Conservation (phyloP, 164 flowering plant genomes). For the Tetrastigma voinierianum region DNA sequence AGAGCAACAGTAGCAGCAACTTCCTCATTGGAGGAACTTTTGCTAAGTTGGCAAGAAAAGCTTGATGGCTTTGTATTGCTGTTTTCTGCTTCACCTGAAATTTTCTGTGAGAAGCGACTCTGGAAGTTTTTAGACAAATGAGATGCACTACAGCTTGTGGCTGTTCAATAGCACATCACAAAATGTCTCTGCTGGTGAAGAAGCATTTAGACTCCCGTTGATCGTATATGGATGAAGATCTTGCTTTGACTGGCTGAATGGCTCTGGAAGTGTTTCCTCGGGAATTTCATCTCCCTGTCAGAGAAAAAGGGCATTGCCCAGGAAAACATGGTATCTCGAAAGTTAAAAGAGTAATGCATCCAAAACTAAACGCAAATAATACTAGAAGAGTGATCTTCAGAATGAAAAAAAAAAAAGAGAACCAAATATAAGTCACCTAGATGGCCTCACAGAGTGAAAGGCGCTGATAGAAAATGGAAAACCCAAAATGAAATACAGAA, state of each 20-base stretch:
- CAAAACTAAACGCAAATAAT: no score
- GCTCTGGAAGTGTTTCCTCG: slow-evolving; percentile 57
- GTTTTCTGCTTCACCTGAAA: slow-evolving; percentile 18
- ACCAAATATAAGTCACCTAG: no score
- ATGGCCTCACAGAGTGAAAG: no score
- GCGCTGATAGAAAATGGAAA: no score
- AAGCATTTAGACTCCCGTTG: not conserved
- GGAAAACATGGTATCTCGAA: no score
- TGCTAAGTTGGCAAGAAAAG: not conserved
- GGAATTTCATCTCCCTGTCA: slow-evolving; percentile 79
- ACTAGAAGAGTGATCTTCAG: no score
- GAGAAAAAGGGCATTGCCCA: slow-evolving; percentile 1
- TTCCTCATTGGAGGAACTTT: slow-evolving; percentile 15
- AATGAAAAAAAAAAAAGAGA: no score
- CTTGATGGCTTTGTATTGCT: slow-evolving; percentile 3
- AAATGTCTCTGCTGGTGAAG: slow-evolving; percentile 14
- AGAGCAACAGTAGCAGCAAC: slow-evolving; percentile 11
- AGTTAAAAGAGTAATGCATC: no score
- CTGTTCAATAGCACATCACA: slow-evolving; percentile 10
- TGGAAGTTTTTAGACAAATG: slow-evolving; percentile 46
- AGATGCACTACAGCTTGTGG: slow-evolving; percentile 29
- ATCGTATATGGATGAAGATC: slow-evolving; percentile 3
- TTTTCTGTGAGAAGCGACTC: slow-evolving; percentile 37
- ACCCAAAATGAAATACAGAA: not conserved
- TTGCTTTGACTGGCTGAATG: slow-evolving; percentile 35